These are phyloP conservation scores for Lactarius quietus DNA, from an alignment of 768 basidiomycete genomes.

Conservation along the genomic window DNA sequence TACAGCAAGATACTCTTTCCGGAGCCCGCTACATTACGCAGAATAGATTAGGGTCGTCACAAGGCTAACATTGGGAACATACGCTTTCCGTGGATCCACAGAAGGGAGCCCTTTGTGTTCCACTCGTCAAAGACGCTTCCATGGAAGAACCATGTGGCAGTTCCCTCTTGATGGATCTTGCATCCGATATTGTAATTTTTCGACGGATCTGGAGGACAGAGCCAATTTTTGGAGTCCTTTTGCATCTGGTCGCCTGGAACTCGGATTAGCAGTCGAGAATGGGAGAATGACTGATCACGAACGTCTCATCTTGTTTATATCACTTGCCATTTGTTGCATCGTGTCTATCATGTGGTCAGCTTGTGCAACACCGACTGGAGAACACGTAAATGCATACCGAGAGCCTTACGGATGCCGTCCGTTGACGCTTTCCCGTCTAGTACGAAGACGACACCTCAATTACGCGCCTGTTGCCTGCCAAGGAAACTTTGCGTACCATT, in stretches of 20 bases:
- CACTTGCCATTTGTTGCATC: background rate
- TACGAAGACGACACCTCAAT: background rate
- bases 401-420: background rate
- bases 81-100: constrained; percentile 17
- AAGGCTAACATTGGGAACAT: background rate
- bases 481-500: background rate
- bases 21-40: background rate
- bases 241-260: background rate
- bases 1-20: constrained; percentile 11
- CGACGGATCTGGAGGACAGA: constrained; percentile 13
- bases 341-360: background rate
- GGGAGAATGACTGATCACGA: background rate
- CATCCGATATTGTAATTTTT: background rate
- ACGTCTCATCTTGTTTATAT: background rate
- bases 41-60: background rate
- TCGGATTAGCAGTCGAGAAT: background rate
- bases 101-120: background rate
- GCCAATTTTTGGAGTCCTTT: background rate
- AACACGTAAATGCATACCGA: background rate
- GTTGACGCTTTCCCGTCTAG: background rate
- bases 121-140: background rate
- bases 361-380: background rate
- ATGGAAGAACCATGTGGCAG: constrained; percentile 1
- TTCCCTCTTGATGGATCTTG: background rate
- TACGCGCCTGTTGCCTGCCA: background rate